These are phyloP conservation scores for Nitzschia inconspicua DNA, from an alignment of 108 stramenopile species.

Conservation along the genomic window DNA sequence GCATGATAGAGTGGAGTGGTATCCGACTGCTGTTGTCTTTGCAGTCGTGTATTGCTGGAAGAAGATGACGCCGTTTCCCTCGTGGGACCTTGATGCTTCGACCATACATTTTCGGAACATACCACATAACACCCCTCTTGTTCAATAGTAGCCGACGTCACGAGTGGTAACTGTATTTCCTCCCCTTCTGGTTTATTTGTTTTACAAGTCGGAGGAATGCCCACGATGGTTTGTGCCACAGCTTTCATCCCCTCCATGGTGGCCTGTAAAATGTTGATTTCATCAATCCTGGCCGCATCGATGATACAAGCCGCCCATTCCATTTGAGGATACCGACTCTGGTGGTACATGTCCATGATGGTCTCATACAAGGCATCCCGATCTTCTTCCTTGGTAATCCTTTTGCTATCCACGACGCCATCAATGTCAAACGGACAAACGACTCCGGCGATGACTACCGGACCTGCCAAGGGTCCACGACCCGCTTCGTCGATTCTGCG, in stretches of 20 bases:
- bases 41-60: no score
- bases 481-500: conserved; percentile 97
- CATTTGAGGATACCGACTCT: conserved; percentile 60
- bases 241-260: conserved; percentile 87
- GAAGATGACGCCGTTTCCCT: neutral
- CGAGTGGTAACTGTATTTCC: conserved; percentile 20
- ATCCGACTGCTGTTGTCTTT: no score
- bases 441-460: conserved; percentile 78
- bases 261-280: conserved; percentile 97
- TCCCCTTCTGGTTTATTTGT: neutral
- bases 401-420: conserved; percentile 92
- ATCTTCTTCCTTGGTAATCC: conserved; percentile 78
- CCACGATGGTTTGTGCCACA: conserved; percentile 28
- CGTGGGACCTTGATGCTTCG: neutral
- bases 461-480: conserved; percentile 96
- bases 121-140: conserved; percentile 63
- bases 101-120: conserved; percentile 12
- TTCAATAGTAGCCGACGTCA: conserved; percentile 27
- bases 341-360: conserved; percentile 16
- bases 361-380: conserved; percentile 45
- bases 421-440: conserved; percentile 57
- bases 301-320: conserved; percentile 80
- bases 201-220: neutral
- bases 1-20: conserved; percentile 52
- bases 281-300: conserved; percentile 89